These are phyloP conservation scores for Pichia kluyveri DNA, from an alignment of 805 yeast species.

Conservation along the genomic window DNA sequence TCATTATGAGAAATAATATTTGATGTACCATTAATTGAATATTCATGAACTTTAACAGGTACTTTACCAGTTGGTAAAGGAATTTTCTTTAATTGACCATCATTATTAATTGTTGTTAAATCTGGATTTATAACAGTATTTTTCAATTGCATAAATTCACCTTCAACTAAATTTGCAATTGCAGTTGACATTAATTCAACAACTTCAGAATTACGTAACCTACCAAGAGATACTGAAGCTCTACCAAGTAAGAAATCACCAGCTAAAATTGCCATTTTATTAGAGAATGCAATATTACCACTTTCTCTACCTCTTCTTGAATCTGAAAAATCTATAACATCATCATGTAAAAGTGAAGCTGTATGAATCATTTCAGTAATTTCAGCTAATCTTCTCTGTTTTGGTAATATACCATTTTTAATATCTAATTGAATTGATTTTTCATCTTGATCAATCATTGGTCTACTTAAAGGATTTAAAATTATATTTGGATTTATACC, in stretches of 20 bases:
- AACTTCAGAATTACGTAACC: constrained; percentile 94
- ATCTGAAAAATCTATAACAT: constrained; percentile 87
- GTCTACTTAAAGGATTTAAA: constrained; percentile 75
- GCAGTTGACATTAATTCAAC: constrained; percentile 92
- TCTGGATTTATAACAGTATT: constrained; percentile 68
- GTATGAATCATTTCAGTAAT: constrained; percentile 98
- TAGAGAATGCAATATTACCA: constrained; percentile 89
- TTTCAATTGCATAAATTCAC: constrained; percentile 97
- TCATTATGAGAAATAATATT: constrained; percentile 42
- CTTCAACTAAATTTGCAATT: constrained; percentile 94
- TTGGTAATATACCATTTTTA: constrained; percentile 77
- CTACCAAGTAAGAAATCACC: constrained; percentile 94
- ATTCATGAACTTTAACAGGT: constrained; percentile 52
- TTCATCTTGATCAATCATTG: constrained; percentile 59
- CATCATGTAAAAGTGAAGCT: constrained; percentile 91
- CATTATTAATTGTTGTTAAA: constrained; percentile 32
- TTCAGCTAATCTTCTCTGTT: constrained; percentile 92
- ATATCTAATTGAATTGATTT: constrained; percentile 38
- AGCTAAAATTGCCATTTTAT: constrained; percentile 95
- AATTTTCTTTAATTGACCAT: constrained; percentile 34
- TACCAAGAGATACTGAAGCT: constrained; percentile 91
- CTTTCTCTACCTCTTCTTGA: constrained; percentile 84
- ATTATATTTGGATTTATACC: constrained; percentile 83
- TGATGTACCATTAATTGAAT: constrained; percentile 20
- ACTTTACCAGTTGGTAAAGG: constrained; percentile 58